These are phyloP conservation scores for Pseudocercospora ulei DNA, from an alignment of 2,329 filamentous ascomycete genomes.

Conservation along the genomic window DNA sequence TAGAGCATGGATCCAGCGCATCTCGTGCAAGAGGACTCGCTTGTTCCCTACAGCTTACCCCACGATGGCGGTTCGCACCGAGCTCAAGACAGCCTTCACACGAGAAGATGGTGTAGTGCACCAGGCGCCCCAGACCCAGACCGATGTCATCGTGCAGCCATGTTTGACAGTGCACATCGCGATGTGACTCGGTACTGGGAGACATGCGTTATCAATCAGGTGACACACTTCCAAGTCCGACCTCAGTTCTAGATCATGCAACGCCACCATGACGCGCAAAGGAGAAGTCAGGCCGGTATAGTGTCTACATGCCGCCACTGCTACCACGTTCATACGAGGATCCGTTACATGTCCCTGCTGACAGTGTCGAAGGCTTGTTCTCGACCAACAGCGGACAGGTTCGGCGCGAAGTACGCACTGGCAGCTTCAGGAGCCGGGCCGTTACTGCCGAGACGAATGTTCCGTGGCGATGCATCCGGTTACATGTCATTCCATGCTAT, in stretches of 20 bases:
- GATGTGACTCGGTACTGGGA: slow-evolving; percentile 13
- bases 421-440: background rate
- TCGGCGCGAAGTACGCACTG: background rate
- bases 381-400: slow-evolving; percentile 2
- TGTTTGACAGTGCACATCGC: slow-evolving; percentile 19
- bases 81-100: slow-evolving; percentile 6
- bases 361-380: background rate
- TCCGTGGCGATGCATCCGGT: background rate
- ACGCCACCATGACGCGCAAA: background rate
- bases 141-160: slow-evolving; percentile 18
- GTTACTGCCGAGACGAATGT: background rate
- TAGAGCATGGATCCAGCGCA: slow-evolving; percentile 24
- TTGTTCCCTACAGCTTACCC: slow-evolving; percentile 11
- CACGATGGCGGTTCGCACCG: slow-evolving; percentile 12
- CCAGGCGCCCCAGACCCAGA: slow-evolving; percentile 7
- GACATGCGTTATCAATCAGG: slow-evolving; percentile 18
- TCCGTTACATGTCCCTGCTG: background rate
- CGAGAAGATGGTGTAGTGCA: slow-evolving; percentile 14
- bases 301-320: background rate
- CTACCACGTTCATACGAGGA: background rate
- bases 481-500: slow-evolving; percentile 5
- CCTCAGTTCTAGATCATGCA: background rate
- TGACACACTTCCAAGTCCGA: slow-evolving; percentile 10
- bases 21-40: slow-evolving; percentile 21
- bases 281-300: background rate